These are phyloP conservation scores for Hanseniaspora lindneri DNA, from an alignment of 805 yeast species.

Conservation along the genomic window DNA sequence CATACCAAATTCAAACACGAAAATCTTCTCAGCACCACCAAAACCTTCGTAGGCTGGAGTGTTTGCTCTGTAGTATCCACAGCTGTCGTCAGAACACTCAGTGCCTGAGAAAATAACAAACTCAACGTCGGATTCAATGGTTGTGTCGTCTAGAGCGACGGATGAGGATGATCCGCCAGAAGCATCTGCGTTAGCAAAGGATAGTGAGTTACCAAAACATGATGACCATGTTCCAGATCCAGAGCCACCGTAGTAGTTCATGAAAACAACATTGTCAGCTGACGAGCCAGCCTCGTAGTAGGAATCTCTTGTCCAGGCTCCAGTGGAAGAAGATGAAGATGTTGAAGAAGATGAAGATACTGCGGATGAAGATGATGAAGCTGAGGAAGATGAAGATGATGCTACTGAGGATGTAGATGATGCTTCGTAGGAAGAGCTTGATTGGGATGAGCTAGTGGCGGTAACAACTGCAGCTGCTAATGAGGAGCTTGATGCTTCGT, in stretches of 20 bases:
- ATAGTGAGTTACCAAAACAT: constrained; percentile 83
- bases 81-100: constrained; percentile 38
- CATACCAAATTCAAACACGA: constrained; percentile 89
- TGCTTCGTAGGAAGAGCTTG: constrained; percentile 25
- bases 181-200: constrained; percentile 73
- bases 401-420: constrained; percentile 14
- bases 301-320: constrained; percentile 62
- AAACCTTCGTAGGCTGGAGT: constrained; percentile 94
- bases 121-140: constrained; percentile 64
- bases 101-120: constrained; percentile 67
- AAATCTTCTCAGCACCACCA: constrained; percentile 70
- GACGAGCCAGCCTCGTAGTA: constrained; percentile 66
- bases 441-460: constrained; percentile 16
- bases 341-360: constrained; percentile 26
- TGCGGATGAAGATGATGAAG: constrained; percentile 25
- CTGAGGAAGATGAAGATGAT: constrained; percentile 21
- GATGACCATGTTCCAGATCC: constrained; percentile 84
- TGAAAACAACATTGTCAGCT: constrained; percentile 54
- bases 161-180: constrained; percentile 58
- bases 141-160: constrained; percentile 53
- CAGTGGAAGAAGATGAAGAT: constrained; percentile 29
- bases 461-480: constrained; percentile 21
- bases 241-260: constrained; percentile 80
- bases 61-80: constrained; percentile 78
- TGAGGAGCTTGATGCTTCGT: constrained; percentile 22